Base-by-base conservation (phyloP, 192 early-diverging fungal species). In the Coemansia sp. region DNA sequence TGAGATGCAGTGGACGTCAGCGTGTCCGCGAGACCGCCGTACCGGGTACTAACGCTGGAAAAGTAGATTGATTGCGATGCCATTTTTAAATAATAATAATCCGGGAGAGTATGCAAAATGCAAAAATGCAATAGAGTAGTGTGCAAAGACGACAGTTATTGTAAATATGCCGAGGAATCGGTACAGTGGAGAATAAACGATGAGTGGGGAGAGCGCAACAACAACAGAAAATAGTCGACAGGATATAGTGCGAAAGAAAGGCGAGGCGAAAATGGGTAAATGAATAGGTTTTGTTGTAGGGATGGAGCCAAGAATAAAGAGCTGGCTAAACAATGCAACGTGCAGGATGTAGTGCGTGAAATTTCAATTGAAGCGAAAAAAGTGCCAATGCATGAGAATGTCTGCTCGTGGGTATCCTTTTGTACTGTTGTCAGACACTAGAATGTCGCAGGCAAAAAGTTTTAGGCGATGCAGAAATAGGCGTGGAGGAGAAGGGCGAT, bases 41-140 rank as follows among this genome's bases (percentile, higher is more conserved):
- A 61, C 56, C 54, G 57, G 22, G 65, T 60, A 65, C 61, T 70
- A 47, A 74, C 44, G 23, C 22, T 67, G 7, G 77, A 70, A 28
- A 70, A 19, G 42, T 66, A 64, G 25, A 70, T 47, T 12, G 59
- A 49, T 15, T 44, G 55, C 23, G 60, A 58, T 5, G 64, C 55
- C 71, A 74, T 72, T 54, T 54, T 54, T 28, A 11, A 11, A 22
- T 12, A 20, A 25, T 12, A 20, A 25, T 52, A 48, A 44, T 34
- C 28, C 38, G 49, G 11, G 34, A 31, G 42, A 54, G 25, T 5
- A 34, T 31, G 28, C 28, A 5, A 25, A 55, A 19, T 56, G 53
- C 8, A 52, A 59, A 28, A 47, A 59, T 59, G 58, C 19, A 26
- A 42, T 5, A 20, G n/a, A 15, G 26, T 10, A 23, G 20, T 37